These are phyloP conservation scores for Apiotrichum mycotoxinovorans DNA, from an alignment of 1,284 basidiomycete species.

Conservation along the genomic window DNA sequence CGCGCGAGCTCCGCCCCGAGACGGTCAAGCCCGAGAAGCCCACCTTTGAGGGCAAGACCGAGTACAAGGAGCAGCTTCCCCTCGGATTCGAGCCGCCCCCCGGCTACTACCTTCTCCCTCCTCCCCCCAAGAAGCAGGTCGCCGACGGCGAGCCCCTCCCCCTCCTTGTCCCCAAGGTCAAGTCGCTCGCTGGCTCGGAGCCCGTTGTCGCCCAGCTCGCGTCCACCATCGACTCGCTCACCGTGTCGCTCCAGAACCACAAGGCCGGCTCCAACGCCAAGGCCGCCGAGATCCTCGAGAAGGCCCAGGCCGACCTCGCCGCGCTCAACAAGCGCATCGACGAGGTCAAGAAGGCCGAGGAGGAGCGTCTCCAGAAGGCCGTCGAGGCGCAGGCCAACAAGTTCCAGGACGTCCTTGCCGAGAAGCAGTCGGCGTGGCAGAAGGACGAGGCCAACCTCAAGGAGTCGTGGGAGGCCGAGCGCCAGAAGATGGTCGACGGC, in stretches of 20 bases:
- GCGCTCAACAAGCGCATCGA: constrained; percentile 74
- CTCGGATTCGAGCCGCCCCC: constrained; percentile 88
- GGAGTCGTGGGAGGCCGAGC: constrained; percentile 76
- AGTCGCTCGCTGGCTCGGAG: constrained; percentile 69
- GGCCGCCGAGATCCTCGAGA: constrained; percentile 55
- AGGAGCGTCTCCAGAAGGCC: constrained; percentile 67
- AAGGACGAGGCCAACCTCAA: constrained; percentile 83
- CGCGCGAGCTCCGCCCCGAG: constrained; percentile 44
- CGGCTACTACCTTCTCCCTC: constrained; percentile 60
- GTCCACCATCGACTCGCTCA: constrained; percentile 86
- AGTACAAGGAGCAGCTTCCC: constrained; percentile 72
- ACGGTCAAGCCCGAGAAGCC: constrained; percentile 44
- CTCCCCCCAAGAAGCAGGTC: constrained; percentile 26
- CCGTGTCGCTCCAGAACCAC: constrained; percentile 67
- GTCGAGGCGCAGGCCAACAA: constrained; percentile 78
- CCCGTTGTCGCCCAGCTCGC: constrained; percentile 91
- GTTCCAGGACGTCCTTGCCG: constrained; percentile 77
- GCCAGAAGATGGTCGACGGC: constrained; percentile 65
- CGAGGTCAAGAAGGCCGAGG: constrained; percentile 76
- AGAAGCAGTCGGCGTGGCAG: constrained; percentile 79
- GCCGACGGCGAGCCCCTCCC: constrained; percentile 56
- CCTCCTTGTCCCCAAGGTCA: constrained; percentile 74
- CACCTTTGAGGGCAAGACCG: constrained; percentile 50
- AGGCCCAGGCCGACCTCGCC: constrained; percentile 77
- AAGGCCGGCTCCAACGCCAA: constrained; percentile 63